Conservation (phyloP, 495 filamentous ascomycete species). For the Chlorociboria aeruginascens region DNA sequence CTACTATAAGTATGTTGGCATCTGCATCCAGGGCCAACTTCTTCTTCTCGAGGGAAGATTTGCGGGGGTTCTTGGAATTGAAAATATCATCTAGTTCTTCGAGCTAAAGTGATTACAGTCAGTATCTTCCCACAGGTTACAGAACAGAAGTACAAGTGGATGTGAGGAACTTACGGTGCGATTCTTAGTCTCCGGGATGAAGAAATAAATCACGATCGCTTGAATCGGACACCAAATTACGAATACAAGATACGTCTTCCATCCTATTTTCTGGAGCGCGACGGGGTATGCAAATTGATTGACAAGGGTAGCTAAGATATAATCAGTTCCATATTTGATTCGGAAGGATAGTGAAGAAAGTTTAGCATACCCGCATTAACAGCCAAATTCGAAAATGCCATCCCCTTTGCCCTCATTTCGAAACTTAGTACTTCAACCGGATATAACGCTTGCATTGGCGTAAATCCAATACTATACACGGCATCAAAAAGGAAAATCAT, state of each 20-base stretch:
- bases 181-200: slow-evolving; percentile 19
- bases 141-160: no score
- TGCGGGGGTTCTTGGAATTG: slow-evolving; percentile 38
- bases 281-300: slow-evolving; percentile 31
- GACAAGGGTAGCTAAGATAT: slow-evolving; percentile 23
- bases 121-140: not conserved
- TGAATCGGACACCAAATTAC: slow-evolving; percentile 11
- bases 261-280: slow-evolving; percentile 22
- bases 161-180: slow-evolving; percentile 14
- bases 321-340: not conserved
- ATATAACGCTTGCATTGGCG: slow-evolving; percentile 48
- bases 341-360: slow-evolving; percentile 6
- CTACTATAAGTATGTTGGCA: slow-evolving; percentile 18
- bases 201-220: slow-evolving; percentile 11
- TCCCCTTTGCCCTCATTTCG: slow-evolving; percentile 49
- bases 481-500: slow-evolving; percentile 53
- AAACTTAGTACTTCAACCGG: slow-evolving; percentile 50
- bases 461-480: slow-evolving; percentile 49
- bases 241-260: slow-evolving; percentile 28
- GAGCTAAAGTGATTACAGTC: slow-evolving; percentile 20
- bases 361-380: slow-evolving; percentile 19
- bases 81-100: slow-evolving; percentile 60
- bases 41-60: slow-evolving; percentile 39
- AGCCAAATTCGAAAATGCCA: slow-evolving; percentile 33
- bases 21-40: slow-evolving; percentile 22